phyloP scores from a whole-genome alignment of 176 grass and related monocot genomes.

The Pontederia crassipes region DNA sequence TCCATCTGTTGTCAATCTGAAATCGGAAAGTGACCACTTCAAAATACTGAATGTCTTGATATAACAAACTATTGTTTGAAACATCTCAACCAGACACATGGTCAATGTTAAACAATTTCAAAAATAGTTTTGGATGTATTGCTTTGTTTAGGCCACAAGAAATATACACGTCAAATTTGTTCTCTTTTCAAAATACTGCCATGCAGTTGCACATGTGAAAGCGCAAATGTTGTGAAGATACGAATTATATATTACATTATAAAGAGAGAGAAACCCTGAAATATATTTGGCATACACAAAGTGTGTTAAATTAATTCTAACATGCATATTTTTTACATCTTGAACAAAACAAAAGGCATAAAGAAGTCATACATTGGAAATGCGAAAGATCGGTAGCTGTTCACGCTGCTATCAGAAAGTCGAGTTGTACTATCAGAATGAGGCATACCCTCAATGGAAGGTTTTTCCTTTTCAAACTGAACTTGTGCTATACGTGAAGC shows the following conservation, averaged over 20 bases:
- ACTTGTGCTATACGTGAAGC: conserved; percentile 4
- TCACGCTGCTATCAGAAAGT: conserved; percentile 26
- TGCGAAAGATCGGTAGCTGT: conserved; percentile 59
- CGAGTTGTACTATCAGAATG: conserved; percentile 39
- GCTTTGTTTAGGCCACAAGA: too few relatives aligned
- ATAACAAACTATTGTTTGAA: too few relatives aligned
- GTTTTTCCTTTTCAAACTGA: conserved; percentile 7
- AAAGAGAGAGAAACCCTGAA: too few relatives aligned
- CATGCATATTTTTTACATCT: not conserved
- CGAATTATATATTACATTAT: too few relatives aligned
- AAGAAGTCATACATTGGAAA: conserved; percentile 49
- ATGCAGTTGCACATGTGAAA: not conserved
- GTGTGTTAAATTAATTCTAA: not conserved
- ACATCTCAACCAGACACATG: too few relatives aligned
- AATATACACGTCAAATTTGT: too few relatives aligned
- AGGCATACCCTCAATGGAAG: conserved; percentile 1
- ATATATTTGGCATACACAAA: too few relatives aligned
- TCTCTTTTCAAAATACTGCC: not conserved
- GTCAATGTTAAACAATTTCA: not conserved
- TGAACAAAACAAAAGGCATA: not conserved
- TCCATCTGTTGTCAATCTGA: conserved; percentile 17
- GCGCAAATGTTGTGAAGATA: not conserved
- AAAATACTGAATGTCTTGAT: not conserved
- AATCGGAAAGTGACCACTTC: not conserved
- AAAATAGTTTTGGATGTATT: too few relatives aligned